phyloP scores from a whole-genome alignment of 108 stramenopile species.

The Schizochytrium sp. region DNA sequence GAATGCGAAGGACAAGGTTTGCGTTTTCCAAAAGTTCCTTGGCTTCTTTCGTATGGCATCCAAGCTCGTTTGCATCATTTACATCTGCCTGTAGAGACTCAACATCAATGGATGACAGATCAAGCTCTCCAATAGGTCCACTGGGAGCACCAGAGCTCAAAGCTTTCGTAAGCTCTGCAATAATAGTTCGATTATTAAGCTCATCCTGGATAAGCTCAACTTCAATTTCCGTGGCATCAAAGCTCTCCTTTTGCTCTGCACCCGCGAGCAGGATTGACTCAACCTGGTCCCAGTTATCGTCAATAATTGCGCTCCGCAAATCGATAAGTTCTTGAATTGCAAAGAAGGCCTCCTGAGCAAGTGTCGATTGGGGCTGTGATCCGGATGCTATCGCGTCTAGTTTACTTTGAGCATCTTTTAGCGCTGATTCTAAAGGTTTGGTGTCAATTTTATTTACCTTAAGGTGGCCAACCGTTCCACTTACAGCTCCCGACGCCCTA shows the following conservation, averaged over 20 bases:
- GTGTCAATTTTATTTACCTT: not conserved
- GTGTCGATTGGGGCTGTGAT: not conserved
- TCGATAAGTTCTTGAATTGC: not conserved
- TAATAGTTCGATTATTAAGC: conserved; percentile 61
- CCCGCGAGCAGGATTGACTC: conserved; percentile 36
- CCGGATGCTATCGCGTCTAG: not conserved
- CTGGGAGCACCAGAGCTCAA: not conserved
- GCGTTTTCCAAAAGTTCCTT: conserved; percentile 56
- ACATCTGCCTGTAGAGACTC: conserved; percentile 59
- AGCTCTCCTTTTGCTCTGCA: not conserved
- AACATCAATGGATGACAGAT: conserved; percentile 53
- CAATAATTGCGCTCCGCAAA: conserved; percentile 2
- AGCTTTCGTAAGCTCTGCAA: conserved; percentile 26
- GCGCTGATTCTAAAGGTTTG: conserved; percentile 1
- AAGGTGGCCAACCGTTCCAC: not conserved
- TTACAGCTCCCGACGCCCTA: not conserved
- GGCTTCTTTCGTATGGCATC: conserved; percentile 60
- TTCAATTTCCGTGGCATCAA: conserved; percentile 19
- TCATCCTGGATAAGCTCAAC: conserved; percentile 65
- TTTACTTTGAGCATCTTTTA: not conserved
- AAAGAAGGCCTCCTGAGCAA: not conserved
- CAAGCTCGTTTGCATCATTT: conserved; percentile 38
- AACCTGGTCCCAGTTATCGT: conserved; percentile 61
- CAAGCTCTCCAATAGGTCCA: conserved; percentile 17
- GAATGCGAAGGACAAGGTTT: conserved; percentile 44